These are phyloP conservation scores for Fistulinella staudtii DNA, from an alignment of 1,284 basidiomycete genomes.

Conservation along the genomic window DNA sequence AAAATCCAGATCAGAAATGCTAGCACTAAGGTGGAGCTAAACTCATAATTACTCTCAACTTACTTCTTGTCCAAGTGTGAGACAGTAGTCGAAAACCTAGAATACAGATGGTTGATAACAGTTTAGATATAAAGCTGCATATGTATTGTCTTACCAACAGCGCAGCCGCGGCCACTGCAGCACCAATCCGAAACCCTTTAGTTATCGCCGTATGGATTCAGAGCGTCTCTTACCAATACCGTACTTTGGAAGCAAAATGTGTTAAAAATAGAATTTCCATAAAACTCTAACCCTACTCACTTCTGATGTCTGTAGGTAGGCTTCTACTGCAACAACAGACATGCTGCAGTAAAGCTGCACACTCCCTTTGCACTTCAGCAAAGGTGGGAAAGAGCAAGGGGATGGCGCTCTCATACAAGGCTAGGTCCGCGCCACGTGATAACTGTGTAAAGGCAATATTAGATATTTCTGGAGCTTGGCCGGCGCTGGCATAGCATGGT, in stretches of 20 bases:
- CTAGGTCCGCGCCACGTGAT: too few species aligned
- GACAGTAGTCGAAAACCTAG: constrained; percentile 20
- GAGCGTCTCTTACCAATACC: constrained; percentile 13
- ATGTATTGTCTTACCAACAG: constrained; percentile 10
- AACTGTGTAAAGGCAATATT: too few species aligned
- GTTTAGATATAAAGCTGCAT: background rate
- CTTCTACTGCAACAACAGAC: constrained; percentile 15
- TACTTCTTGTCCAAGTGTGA: constrained; percentile 16
- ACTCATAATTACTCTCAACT: background rate
- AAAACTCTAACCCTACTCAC: too few species aligned
- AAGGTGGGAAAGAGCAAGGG: background rate
- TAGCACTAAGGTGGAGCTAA: too few species aligned
- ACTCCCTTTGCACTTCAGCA: background rate
- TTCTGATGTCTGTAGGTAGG: constrained; percentile 16
- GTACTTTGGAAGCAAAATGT: constrained; percentile 5
- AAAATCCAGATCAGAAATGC: too few species aligned
- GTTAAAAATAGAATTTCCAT: too few species aligned
- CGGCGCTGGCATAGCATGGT: too few species aligned
- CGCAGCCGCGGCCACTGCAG: constrained; percentile 12
- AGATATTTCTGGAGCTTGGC: too few species aligned
- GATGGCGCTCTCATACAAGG: too few species aligned
- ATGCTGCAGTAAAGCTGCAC: too few species aligned
- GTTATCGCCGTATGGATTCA: background rate
- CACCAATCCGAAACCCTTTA: background rate
- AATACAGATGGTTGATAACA: background rate